A percentile compares a stretch with the other conserved stretches of the same genome.
These are phyloP conservation scores for Lactarius evosmus DNA, from an alignment of 768 basidiomycete genomes.

Conservation along the genomic window DNA sequence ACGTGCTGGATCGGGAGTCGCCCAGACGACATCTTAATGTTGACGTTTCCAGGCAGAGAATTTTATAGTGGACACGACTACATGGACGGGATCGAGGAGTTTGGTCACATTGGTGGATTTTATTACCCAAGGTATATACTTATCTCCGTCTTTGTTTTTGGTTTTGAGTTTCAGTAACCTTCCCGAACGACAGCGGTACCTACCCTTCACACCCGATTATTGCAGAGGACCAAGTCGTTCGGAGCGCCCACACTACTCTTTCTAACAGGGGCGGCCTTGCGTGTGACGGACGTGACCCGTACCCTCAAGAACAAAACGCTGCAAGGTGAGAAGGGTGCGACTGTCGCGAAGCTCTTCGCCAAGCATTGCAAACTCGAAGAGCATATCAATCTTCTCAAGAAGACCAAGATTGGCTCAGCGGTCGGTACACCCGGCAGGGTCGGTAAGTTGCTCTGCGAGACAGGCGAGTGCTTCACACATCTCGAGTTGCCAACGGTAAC, in stretches of 20 bases:
- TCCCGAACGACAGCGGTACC: slow-evolving; percentile 51
- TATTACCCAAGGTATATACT: slow-evolving; percentile 60
- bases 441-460: slow-evolving; percentile 77
- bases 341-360: slow-evolving; percentile 93
- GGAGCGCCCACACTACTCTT: slow-evolving; percentile 89
- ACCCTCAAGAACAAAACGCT: slow-evolving; percentile 65
- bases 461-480: slow-evolving; percentile 43
- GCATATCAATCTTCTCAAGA: slow-evolving; percentile 77
- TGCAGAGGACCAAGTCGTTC: slow-evolving; percentile 68
- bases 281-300: slow-evolving; percentile 86
- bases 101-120: slow-evolving; percentile 72
- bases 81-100: slow-evolving; percentile 68
- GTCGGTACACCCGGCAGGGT: slow-evolving; percentile 91
- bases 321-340: slow-evolving; percentile 79
- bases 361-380: slow-evolving; percentile 91
- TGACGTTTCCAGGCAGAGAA: slow-evolving; percentile 56
- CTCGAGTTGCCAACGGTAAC: neutral
- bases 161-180: neutral
- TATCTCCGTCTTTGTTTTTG: neutral
- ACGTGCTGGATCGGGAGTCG: slow-evolving; percentile 31
- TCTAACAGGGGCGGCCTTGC: slow-evolving; percentile 82
- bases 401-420: slow-evolving; percentile 84
- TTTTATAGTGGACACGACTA: slow-evolving; percentile 70
- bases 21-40: slow-evolving; percentile 41
- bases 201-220: slow-evolving; percentile 61